phyloP scores from a whole-genome alignment of 495 filamentous ascomycete genomes.

The Daldinia loculata region DNA sequence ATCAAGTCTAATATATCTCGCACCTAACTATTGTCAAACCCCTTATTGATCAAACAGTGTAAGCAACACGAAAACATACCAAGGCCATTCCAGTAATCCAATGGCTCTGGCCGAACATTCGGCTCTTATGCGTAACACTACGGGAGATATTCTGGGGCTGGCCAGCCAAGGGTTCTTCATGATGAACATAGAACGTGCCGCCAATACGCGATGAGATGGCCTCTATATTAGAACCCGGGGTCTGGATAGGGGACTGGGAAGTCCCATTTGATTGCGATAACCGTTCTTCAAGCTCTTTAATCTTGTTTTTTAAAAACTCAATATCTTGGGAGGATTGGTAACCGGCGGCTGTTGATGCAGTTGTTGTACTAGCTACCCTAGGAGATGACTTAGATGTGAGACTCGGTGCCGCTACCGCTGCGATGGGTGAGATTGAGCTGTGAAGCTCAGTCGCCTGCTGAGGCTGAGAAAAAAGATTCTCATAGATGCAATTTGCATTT shows the following conservation, averaged over 20 bases:
- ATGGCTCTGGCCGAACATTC: constrained; percentile 65
- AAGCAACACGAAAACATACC: constrained; percentile 46
- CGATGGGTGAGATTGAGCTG: neutral
- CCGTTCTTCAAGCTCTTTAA: constrained; percentile 59
- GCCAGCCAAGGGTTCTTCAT: constrained; percentile 30
- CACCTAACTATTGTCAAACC: constrained; percentile 47
- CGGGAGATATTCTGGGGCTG: constrained; percentile 45
- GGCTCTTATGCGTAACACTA: constrained; percentile 61
- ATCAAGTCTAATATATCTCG: constrained; percentile 50
- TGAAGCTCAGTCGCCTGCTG: constrained; percentile 13
- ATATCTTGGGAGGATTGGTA: constrained; percentile 48
- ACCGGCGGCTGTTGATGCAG: constrained; percentile 45
- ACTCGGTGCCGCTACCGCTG: constrained; percentile 13
- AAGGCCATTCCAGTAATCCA: constrained; percentile 58
- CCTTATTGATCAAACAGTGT: neutral
- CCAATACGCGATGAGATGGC: constrained; percentile 30
- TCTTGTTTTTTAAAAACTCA: constrained; percentile 49
- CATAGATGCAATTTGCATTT: constrained; percentile 56
- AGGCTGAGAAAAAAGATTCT: constrained; percentile 24
- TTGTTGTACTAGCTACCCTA: constrained; percentile 31
- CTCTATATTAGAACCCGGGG: constrained; percentile 40
- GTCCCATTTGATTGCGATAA: constrained; percentile 42
- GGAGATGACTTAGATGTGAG: constrained; percentile 27
- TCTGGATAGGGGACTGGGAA: constrained; percentile 24
- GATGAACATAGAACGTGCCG: constrained; percentile 34